These are phyloP conservation scores for Fagopyrum tataricum DNA, from an alignment of 148 eudicot genomes.

Conservation along the genomic window DNA sequence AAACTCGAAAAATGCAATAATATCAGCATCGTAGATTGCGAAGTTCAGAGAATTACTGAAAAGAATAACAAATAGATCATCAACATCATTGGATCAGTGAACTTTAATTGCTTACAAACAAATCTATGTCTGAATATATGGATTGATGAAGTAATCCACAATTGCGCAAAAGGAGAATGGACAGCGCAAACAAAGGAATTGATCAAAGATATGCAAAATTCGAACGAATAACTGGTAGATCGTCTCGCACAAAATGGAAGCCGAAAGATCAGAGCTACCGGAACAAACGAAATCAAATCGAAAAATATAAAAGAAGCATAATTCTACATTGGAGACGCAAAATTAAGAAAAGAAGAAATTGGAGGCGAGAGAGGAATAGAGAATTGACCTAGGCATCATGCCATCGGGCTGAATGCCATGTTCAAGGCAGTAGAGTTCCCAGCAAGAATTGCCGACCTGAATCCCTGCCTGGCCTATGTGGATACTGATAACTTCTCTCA, in stretches of 20 bases:
- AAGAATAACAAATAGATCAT: neutral
- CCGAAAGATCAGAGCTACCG: neutral
- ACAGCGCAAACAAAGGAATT: neutral
- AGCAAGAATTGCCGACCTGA: constrained; percentile 16
- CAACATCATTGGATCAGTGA: neutral
- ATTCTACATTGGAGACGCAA: neutral
- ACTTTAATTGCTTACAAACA: neutral
- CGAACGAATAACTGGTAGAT: neutral
- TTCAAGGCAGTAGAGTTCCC: constrained; percentile 16
- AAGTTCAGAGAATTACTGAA: neutral
- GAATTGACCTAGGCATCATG: constrained; percentile 16
- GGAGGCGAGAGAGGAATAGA: neutral
- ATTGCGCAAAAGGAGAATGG: neutral
- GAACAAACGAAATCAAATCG: neutral
- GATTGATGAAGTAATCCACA: neutral
- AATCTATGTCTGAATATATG: neutral
- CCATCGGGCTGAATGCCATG: constrained; percentile 15
- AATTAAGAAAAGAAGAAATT: neutral
- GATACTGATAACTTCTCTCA: constrained; percentile 14
- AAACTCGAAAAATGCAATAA: neutral
- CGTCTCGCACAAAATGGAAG: neutral
- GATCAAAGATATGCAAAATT: neutral
- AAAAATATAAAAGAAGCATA: neutral
- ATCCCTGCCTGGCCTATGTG: constrained; percentile 15
- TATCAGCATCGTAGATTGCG: neutral